phyloP scores from a whole-genome alignment of 495 filamentous ascomycete genomes.

The Trichocladium antarcticum region DNA sequence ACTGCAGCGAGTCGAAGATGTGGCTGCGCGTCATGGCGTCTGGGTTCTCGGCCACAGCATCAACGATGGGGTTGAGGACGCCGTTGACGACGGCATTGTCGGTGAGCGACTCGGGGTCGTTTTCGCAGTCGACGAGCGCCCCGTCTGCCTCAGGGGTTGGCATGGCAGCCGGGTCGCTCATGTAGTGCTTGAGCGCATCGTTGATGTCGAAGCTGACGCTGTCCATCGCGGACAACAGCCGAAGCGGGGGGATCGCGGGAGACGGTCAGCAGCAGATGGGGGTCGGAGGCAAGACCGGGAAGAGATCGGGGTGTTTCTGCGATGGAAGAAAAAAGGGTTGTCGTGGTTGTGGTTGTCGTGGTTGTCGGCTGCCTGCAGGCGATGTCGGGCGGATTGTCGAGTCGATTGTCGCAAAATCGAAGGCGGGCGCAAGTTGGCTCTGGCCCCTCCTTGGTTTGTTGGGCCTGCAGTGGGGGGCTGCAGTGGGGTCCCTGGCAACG shows the following conservation, averaged over 20 bases:
- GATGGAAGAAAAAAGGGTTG: too few species aligned
- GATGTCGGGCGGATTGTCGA: slow-evolving; percentile 2
- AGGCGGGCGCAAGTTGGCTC: not conserved
- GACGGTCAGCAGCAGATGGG: slow-evolving; percentile 10
- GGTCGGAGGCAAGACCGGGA: too few species aligned
- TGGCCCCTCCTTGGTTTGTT: slow-evolving; percentile 14
- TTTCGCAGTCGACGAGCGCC: slow-evolving; percentile 80
- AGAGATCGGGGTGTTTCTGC: too few species aligned
- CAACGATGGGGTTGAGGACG: slow-evolving; percentile 83
- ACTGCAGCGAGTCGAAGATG: slow-evolving; percentile 85
- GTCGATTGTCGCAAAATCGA: slow-evolving; percentile 11
- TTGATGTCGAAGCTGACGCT: slow-evolving; percentile 83
- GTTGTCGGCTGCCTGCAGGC: slow-evolving; percentile 3
- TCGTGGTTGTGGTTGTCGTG: too few species aligned
- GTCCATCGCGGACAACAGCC: slow-evolving; percentile 51
- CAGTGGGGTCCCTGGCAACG: slow-evolving; percentile 33
- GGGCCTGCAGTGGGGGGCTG: not conserved
- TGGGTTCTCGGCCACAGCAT: slow-evolving; percentile 82
- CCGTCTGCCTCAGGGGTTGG: slow-evolving; percentile 79
- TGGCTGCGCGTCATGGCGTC: slow-evolving; percentile 70
- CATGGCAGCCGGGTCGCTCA: slow-evolving; percentile 76
- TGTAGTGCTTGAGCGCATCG: slow-evolving; percentile 86
- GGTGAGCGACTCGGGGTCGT: slow-evolving; percentile 75
- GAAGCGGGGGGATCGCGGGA: slow-evolving; percentile 1
- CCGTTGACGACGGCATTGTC: slow-evolving; percentile 63